phyloP scores from a whole-genome alignment of 352 stramenopile genomes.

The Globisporangium cederbergense region DNA sequence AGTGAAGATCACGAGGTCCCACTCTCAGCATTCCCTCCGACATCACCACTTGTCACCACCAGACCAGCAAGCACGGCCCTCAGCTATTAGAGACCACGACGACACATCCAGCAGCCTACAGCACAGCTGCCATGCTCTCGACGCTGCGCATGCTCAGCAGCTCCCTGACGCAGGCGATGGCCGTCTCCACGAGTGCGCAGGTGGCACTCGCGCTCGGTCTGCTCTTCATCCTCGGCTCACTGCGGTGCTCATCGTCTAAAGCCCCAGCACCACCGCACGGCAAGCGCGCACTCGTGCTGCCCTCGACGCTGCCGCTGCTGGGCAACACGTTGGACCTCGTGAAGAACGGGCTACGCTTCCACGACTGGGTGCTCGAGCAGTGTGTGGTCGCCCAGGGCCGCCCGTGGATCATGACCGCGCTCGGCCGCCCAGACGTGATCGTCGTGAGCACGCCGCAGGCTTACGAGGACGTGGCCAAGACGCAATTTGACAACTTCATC shows the following conservation, averaged over 20 bases:
- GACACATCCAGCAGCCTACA: no score
- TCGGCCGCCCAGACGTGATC: slow-evolving; percentile 30
- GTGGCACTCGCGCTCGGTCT: slow-evolving; percentile 1
- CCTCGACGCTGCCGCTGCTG: slow-evolving; percentile 25
- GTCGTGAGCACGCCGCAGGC: slow-evolving; percentile 28
- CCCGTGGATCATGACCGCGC: slow-evolving; percentile 24
- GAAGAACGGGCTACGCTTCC: slow-evolving; percentile 3
- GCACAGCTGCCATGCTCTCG: background rate
- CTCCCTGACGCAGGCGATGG: background rate
- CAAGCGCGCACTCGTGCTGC: background rate
- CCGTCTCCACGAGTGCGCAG: background rate
- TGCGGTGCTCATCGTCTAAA: background rate
- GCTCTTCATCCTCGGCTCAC: slow-evolving; percentile 1
- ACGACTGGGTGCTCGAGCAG: slow-evolving; percentile 15
- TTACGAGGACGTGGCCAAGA: slow-evolving; percentile 42
- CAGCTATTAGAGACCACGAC: no score
- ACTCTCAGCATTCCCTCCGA: no score
- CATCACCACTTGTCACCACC: no score
- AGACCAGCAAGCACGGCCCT: no score
- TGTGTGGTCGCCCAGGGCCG: background rate
- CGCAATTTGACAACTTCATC: slow-evolving; percentile 64
- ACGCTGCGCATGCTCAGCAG: background rate
- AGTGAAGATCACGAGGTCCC: no score
- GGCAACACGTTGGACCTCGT: slow-evolving; percentile 30
- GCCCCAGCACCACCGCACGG: background rate